These are phyloP conservation scores for Septoria linicola DNA, from an alignment of 2,329 filamentous ascomycete genomes.

Conservation along the genomic window DNA sequence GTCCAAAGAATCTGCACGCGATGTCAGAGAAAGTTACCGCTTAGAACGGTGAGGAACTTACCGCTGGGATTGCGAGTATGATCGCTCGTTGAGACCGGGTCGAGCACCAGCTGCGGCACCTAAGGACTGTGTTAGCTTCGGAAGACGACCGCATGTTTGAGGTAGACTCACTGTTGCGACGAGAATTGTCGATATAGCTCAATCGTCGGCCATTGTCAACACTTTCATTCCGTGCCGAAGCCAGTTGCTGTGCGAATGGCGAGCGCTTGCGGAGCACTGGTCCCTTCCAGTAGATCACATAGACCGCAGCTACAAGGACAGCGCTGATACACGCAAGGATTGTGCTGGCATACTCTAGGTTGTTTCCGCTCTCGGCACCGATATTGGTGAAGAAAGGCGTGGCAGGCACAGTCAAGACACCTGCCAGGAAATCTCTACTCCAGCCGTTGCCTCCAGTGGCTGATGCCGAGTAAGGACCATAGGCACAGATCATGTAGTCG, in stretches of 20 bases:
- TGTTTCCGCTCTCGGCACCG: conserved; percentile 36
- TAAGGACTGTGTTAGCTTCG: conserved; percentile 1
- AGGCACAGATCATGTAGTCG: conserved; percentile 74
- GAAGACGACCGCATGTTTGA: not conserved
- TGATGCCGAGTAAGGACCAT: conserved; percentile 71
- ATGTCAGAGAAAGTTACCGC: not conserved
- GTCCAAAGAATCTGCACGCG: conserved; percentile 30
- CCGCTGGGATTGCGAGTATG: conserved; percentile 33
- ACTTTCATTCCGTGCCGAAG: conserved; percentile 27
- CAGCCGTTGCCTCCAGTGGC: conserved; percentile 76
- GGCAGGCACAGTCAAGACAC: conserved; percentile 68
- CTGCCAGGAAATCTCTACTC: conserved; percentile 71
- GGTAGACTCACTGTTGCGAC: conserved; percentile 28
- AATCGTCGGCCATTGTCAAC: conserved; percentile 29
- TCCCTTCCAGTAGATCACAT: conserved; percentile 59
- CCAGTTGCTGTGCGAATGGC: conserved; percentile 53
- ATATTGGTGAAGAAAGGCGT: conserved; percentile 58
- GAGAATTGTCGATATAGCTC: conserved; percentile 24
- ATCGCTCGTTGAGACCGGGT: conserved; percentile 26
- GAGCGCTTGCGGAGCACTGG: conserved; percentile 52
- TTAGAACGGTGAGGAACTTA: not conserved
- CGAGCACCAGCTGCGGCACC: conserved; percentile 13
- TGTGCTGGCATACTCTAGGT: conserved; percentile 57
- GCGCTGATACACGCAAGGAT: conserved; percentile 53
- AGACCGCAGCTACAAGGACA: conserved; percentile 56